Evolutionary conservation across 148 eudicot genomes (phyloP).

Genomic region (Cornus florida): DNA sequence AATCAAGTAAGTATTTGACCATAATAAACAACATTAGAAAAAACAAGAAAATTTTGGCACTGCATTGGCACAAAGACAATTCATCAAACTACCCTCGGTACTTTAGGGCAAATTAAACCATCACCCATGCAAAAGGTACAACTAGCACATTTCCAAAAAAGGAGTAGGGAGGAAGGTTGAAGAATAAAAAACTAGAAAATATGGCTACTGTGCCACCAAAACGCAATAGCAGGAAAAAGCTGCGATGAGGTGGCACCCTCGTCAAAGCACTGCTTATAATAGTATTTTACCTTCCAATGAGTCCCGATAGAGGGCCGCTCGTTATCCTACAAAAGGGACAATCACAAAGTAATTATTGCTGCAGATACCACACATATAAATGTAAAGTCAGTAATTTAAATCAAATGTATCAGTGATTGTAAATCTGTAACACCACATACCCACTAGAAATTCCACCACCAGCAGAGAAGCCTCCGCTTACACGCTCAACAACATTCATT

Average conservation of each 20-base stretch:
- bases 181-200: not conserved
- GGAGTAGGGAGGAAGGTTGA: not conserved
- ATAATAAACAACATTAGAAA: too few species aligned
- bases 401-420: not conserved
- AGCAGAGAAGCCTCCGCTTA: slow-evolving; percentile 96
- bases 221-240: too few species aligned
- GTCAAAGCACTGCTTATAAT: not conserved
- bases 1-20: too few species aligned
- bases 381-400: not conserved
- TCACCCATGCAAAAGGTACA: too few species aligned
- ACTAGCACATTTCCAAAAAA: too few species aligned
- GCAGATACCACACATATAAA: slow-evolving; percentile 16
- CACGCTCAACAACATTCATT: slow-evolving; percentile 95
- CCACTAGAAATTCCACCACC: slow-evolving; percentile 99
- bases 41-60: too few species aligned
- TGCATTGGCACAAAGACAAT: too few species aligned
- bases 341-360: slow-evolving; percentile 13
- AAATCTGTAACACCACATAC: slow-evolving; percentile 43
- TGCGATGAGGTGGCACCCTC: too few species aligned
- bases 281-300: slow-evolving; percentile 84
- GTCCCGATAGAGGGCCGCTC: slow-evolving; percentile 94
- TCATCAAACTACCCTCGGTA: too few species aligned
- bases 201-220: not conserved
- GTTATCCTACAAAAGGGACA: slow-evolving; percentile 65
- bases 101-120: too few species aligned